phyloP scores from a whole-genome alignment of 768 basidiomycete species.

The Auricularia sp. region DNA sequence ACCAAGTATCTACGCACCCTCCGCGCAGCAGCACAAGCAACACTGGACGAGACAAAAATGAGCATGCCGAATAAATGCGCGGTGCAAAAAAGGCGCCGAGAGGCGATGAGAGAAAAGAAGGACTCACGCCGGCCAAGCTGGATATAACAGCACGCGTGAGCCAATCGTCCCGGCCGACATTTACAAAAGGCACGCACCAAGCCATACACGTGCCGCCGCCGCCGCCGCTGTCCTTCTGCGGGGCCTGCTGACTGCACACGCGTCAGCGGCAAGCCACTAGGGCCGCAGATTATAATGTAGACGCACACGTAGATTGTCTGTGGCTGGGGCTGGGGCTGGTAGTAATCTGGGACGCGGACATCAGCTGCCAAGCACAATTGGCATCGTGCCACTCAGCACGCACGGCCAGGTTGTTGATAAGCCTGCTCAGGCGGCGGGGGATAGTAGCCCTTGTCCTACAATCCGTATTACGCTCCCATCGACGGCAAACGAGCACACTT shows the following conservation, averaged over 20 bases:
- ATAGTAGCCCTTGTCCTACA: constrained; percentile 9
- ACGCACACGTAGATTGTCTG: constrained; percentile 77
- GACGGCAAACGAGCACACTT: background rate
- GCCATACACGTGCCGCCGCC: constrained; percentile 60
- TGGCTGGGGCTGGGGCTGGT: constrained; percentile 58
- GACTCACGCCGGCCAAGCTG: constrained; percentile 11
- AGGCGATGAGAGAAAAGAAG: constrained; percentile 6
- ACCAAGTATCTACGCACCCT: constrained; percentile 17
- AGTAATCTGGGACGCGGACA: constrained; percentile 18
- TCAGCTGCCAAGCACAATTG: constrained; percentile 26
- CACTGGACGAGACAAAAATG: background rate
- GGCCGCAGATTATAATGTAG: background rate
- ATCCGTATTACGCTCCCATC: constrained; percentile 2
- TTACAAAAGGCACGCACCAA: constrained; percentile 14
- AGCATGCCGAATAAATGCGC: constrained; percentile 10
- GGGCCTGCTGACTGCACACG: constrained; percentile 20
- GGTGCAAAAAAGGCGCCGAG: constrained; percentile 5
- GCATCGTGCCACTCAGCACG: constrained; percentile 14
- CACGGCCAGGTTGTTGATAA: constrained; percentile 35
- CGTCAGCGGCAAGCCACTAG: background rate
- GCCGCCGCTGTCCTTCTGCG: constrained; percentile 34
- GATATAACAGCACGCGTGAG: background rate
- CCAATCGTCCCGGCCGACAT: constrained; percentile 29
- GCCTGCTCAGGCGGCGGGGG: constrained; percentile 59
- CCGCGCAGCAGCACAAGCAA: constrained; percentile 58